Percentiles rank a stretch among this genome's conserved stretches.
Evolutionary conservation across 2,329 filamentous ascomycete species (phyloP).

Genomic region (Chaetothyriales sp.): DNA sequence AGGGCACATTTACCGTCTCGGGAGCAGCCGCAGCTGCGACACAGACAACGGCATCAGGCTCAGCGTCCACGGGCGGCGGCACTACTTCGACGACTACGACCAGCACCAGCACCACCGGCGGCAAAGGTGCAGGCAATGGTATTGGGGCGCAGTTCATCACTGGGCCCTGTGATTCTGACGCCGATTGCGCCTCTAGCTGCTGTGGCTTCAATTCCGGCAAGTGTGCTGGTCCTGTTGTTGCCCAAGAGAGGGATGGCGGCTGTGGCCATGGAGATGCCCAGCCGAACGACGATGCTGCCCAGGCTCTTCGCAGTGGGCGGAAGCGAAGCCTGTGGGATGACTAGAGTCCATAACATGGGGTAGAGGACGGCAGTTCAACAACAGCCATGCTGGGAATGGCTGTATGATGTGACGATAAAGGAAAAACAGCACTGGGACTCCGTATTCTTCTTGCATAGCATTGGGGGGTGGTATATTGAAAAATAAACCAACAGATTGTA

Average conservation of each 20-base stretch:
- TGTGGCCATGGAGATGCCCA: conserved; percentile 18
- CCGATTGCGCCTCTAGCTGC: conserved; percentile 22
- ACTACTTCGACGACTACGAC: not conserved
- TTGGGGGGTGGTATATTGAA: too few relatives aligned
- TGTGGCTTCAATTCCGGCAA: conserved; percentile 23
- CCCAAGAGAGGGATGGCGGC: conserved; percentile 15
- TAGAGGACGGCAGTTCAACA: not conserved
- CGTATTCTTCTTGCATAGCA: too few relatives aligned
- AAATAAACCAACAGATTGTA: too few relatives aligned
- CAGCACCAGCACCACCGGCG: too few relatives aligned
- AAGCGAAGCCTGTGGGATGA: not conserved
- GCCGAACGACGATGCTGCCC: conserved; percentile 17
- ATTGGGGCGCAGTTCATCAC: conserved; percentile 22
- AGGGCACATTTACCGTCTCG: not conserved
- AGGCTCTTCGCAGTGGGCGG: conserved; percentile 5
- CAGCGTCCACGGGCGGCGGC: not conserved
- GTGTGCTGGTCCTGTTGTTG: conserved; percentile 20
- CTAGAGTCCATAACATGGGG: not conserved
- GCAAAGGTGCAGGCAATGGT: conserved; percentile 17
- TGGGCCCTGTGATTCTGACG: conserved; percentile 16
- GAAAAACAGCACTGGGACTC: not conserved
- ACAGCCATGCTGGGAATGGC: not conserved
- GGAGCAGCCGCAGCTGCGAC: not conserved
- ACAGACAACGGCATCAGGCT: not conserved
- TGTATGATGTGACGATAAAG: not conserved